A percentile compares a stretch with the other conserved stretches of the same genome.
Conservation (phyloP, 352 stramenopile species). For the Chrysophaeum taylorii region DNA sequence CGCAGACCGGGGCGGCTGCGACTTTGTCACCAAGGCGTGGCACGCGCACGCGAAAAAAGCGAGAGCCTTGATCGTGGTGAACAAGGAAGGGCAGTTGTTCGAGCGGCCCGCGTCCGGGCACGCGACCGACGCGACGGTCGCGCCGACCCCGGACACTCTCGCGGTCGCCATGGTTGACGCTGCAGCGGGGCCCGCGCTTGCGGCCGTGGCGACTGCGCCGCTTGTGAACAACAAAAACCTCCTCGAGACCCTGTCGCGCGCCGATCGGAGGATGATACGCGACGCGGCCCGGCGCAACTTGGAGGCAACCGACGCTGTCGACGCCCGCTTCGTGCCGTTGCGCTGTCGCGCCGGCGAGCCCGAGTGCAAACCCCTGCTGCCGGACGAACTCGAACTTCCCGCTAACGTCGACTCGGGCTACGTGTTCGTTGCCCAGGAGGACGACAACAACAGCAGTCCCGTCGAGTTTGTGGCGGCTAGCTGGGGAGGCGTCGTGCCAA, state of each 20-base stretch:
- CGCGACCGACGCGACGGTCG: background rate
- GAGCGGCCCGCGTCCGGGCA: background rate
- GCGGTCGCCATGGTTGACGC: background rate
- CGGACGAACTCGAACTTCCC: background rate
- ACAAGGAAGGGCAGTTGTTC: background rate
- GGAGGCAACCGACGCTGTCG: background rate
- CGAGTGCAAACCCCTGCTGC: constrained; percentile 2
- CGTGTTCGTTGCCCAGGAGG: background rate
- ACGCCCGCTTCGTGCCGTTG: background rate
- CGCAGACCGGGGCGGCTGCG: constrained; percentile 4
- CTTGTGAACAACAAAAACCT: too few species aligned
- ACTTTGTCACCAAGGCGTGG: constrained; percentile 12
- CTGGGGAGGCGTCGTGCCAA: background rate
- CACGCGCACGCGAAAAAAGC: background rate
- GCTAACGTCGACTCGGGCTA: background rate
- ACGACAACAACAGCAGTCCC: background rate
- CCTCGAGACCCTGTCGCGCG: too few species aligned
- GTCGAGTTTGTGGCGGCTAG: background rate
- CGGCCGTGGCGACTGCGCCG: background rate
- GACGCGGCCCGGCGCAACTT: background rate
- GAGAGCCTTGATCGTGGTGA: background rate
- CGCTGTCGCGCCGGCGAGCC: background rate
- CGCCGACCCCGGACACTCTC: background rate
- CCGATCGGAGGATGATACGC: too few species aligned
- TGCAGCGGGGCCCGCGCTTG: background rate